Conservation (phyloP, 345 rosid genomes). For the Ceriops tagal region DNA sequence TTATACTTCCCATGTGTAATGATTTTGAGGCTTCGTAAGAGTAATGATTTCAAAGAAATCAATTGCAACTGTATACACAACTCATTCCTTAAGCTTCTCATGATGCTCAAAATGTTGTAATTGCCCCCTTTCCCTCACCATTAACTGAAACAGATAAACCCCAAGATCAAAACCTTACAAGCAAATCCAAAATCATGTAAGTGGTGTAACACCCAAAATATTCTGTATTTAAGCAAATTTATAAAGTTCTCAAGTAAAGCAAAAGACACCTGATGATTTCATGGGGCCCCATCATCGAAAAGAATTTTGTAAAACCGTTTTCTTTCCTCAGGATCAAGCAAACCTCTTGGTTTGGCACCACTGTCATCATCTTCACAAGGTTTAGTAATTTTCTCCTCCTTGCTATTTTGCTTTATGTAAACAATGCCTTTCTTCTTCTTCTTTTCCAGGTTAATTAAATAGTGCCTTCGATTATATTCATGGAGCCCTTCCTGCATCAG, state of each 20-base stretch:
- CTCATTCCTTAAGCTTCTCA: no score
- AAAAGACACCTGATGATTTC: conserved; percentile 7
- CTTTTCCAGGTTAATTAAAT: conserved; percentile 58
- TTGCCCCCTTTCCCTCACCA: no score
- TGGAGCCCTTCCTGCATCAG: conserved; percentile 87
- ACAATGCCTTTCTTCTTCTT: conserved; percentile 51
- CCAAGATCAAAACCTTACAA: neutral
- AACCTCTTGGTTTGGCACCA: conserved; percentile 45
- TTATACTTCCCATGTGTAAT: no score
- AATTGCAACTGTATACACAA: no score
- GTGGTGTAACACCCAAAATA: neutral
- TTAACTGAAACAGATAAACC: no score
- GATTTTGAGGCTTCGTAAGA: no score
- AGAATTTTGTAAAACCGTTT: conserved; percentile 74
- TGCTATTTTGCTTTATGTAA: conserved; percentile 32
- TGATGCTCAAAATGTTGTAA: no score
- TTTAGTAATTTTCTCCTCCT: conserved; percentile 31
- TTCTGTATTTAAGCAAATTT: neutral
- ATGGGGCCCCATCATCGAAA: conserved; percentile 48
- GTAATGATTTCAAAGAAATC: no score
- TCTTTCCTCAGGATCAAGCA: conserved; percentile 81
- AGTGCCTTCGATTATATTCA: conserved; percentile 60
- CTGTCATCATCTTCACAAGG: conserved; percentile 41
- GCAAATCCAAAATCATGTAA: neutral
- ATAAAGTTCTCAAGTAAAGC: neutral